Base-by-base conservation (phyloP, 805 yeast species). In the Wickerhamiella cacticola region DNA sequence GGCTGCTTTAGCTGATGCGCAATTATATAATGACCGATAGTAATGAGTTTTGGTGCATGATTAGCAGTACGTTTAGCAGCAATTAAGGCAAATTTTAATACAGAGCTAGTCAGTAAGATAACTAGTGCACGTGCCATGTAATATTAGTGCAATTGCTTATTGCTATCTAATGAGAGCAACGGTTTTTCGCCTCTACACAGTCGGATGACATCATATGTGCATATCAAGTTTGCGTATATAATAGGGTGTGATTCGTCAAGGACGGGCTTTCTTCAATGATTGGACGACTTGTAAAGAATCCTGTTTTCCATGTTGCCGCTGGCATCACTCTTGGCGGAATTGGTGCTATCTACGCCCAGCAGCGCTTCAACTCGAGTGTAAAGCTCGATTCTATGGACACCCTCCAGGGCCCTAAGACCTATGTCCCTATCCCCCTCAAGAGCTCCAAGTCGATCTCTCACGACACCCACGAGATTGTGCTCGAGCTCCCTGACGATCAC, bases 401-500 rank as follows among this genome's bases (percentile, higher is more conserved):
- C 8, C 49, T 57, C 13, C 50, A 55, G 56, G 46, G 39, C 34
- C 41, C 53, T 57, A 45, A 55, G 57, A 46, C 69, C 65, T 56
- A 73, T 69, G 25, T 51, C 65, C 36, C 50, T 60, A n/a, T 57
- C 16, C 52, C 56, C 26, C 48, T 57, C 24, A 43, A 46, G 41
- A 40, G 48, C 46, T 21, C 53, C 50, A 46, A 50, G 44, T 57
- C 55, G 42, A 36, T 61, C 23, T 52, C 58, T 51, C 59, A 58
- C 52, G 64, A 64, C 54, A 56, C 89, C 59, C 82, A 77, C 65
- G 73, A 75, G 57, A 74, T 82, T 60, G 72, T 76, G 21, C 85
- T 88, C 58, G 79, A 76, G 52, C 74, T 87, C 55, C 82, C 83
- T 31, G 63, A 72, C 46, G 88, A 81, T 59, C 75, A 79, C 51